Conservation (phyloP, 139 green algal species). For the Chlamydomonas applanata region DNA sequence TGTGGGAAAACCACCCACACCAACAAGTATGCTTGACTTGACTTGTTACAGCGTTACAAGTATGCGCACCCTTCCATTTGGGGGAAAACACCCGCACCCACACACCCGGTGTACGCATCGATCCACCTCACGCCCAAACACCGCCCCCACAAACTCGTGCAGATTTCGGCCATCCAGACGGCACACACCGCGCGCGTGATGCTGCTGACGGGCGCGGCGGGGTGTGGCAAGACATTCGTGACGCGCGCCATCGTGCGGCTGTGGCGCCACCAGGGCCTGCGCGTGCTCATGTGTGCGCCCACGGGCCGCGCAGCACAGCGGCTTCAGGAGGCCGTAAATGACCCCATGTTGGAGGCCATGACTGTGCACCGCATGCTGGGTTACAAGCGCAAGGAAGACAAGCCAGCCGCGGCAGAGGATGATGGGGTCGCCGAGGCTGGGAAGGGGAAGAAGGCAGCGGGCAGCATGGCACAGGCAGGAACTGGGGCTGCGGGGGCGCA, state of each 20-base stretch:
- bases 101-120: too few species aligned
- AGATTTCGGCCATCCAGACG: slow-evolving; percentile 46
- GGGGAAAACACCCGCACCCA: too few species aligned
- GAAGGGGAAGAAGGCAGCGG: too few species aligned
- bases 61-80: too few species aligned
- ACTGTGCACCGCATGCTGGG: slow-evolving; percentile 76
- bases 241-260: slow-evolving; percentile 46
- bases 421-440: background rate
- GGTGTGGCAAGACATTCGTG: slow-evolving; percentile 71
- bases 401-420: background rate
- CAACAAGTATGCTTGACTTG: too few species aligned
- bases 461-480: too few species aligned
- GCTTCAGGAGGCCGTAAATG: slow-evolving; percentile 35
- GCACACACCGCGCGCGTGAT: slow-evolving; percentile 47
- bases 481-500: too few species aligned
- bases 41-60: too few species aligned
- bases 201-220: slow-evolving; percentile 71
- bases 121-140: too few species aligned
- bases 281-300: slow-evolving; percentile 58
- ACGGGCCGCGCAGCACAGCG: slow-evolving; percentile 69
- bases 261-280: slow-evolving; percentile 48
- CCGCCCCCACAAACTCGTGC: too few species aligned
- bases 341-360: slow-evolving; percentile 16
- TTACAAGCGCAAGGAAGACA: slow-evolving; percentile 33
- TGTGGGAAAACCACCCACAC: too few species aligned